These are phyloP conservation scores for Aspergillus sp. DNA, from an alignment of 2,329 filamentous ascomycete genomes.

Conservation along the genomic window DNA sequence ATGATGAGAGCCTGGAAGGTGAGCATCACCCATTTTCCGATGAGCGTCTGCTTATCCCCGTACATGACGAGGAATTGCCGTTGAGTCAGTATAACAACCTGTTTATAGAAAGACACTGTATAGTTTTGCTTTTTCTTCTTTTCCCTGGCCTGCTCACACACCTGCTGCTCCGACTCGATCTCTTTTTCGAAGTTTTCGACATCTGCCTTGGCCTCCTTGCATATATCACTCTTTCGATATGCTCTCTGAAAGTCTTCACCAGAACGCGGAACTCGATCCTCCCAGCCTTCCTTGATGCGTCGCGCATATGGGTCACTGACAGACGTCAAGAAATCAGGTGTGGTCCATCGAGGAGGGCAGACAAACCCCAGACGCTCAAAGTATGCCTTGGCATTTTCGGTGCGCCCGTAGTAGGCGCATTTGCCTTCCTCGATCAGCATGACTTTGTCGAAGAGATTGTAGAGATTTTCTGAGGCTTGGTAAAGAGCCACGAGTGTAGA, in stretches of 20 bases:
- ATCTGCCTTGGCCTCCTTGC: conserved; percentile 49
- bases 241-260: conserved; percentile 57
- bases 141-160: conserved; percentile 43
- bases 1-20: conserved; percentile 50
- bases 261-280: conserved; percentile 58
- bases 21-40: conserved; percentile 55
- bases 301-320: conserved; percentile 66
- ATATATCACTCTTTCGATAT: conserved; percentile 53
- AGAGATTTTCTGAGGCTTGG: conserved; percentile 60
- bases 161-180: conserved; percentile 44
- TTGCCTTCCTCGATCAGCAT: conserved; percentile 68
- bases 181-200: conserved; percentile 57
- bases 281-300: conserved; percentile 57
- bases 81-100: conserved; percentile 58
- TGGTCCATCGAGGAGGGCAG: conserved; percentile 71
- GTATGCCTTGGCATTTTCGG: conserved; percentile 65
- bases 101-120: conserved; percentile 53
- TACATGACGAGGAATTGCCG: conserved; percentile 55
- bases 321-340: conserved; percentile 75
- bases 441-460: conserved; percentile 67
- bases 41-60: conserved; percentile 54
- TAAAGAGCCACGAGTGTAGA: conserved; percentile 71
- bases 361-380: conserved; percentile 72
- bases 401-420: conserved; percentile 70
- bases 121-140: conserved; percentile 54